A percentile compares a stretch with the other conserved stretches of the same genome.
phyloP scores from a whole-genome alignment of 176 grass and related monocot genomes.

The Eleusine indica region DNA sequence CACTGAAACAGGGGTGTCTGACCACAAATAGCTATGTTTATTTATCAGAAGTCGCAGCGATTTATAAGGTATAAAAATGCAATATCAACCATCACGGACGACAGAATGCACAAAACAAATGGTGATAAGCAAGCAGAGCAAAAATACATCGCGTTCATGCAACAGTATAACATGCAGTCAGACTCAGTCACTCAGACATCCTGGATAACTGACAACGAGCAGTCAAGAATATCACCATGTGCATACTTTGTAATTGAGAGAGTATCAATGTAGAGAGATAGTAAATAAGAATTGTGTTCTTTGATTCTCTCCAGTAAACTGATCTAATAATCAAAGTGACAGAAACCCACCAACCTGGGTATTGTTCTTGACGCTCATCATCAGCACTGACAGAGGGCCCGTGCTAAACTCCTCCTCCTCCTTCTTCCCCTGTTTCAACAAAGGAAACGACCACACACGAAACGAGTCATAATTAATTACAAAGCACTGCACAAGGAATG shows the following conservation, averaged over 20 bases:
- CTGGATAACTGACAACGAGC: not conserved
- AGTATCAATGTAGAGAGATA: not conserved
- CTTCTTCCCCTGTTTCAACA: slow-evolving; percentile 52
- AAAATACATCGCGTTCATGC: not conserved
- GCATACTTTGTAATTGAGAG: not conserved
- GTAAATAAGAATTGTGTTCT: not conserved
- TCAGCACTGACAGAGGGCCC: slow-evolving; percentile 62
- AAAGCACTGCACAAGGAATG: too few relatives aligned
- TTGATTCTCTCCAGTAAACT: not conserved
- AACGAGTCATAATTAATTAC: not conserved
- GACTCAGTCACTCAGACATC: not conserved
- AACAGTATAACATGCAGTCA: not conserved
- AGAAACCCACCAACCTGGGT: slow-evolving; percentile 49
- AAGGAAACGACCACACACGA: not conserved
- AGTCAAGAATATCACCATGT: too few relatives aligned
- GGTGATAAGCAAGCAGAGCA: not conserved
- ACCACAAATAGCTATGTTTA: not conserved
- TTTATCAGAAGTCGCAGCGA: too few relatives aligned
- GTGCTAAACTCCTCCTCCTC: slow-evolving; percentile 82
- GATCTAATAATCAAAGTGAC: not conserved
- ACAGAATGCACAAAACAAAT: not conserved
- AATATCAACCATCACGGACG: not conserved
- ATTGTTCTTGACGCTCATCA: slow-evolving; percentile 76
- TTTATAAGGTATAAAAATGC: not conserved
- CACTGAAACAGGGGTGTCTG: not conserved